phyloP scores from a whole-genome alignment of 495 filamentous ascomycete genomes.

The Neohortaea acidophila region DNA sequence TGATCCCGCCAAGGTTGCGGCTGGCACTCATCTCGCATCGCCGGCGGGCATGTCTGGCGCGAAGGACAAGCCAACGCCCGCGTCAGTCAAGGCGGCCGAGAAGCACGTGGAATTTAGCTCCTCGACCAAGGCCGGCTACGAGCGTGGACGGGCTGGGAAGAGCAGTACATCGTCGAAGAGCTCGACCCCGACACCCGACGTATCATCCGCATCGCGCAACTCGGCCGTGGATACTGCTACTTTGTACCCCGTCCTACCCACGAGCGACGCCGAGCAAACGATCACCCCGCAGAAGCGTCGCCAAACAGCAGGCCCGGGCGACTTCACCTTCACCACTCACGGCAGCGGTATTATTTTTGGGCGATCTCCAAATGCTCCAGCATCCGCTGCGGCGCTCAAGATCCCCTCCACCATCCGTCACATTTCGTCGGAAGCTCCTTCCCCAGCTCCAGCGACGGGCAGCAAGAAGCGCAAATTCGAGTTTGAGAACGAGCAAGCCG shows the following conservation, averaged over 20 bases:
- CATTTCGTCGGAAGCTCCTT: slow-evolving; percentile 12
- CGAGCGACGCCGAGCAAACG: neutral
- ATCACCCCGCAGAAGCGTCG: slow-evolving; percentile 13
- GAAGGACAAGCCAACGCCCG: slow-evolving; percentile 24
- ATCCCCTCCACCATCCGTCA: slow-evolving; percentile 13
- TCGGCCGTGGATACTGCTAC: too few relatives aligned
- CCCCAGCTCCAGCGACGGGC: neutral
- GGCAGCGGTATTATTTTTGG: slow-evolving; percentile 22
- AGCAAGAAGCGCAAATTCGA: slow-evolving; percentile 29
- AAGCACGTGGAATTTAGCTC: slow-evolving; percentile 50
- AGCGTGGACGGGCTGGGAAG: slow-evolving; percentile 15
- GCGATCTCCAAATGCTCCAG: slow-evolving; percentile 18
- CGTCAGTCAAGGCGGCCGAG: slow-evolving; percentile 23
- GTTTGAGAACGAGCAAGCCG: slow-evolving; percentile 12
- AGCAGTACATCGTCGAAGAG: slow-evolving; percentile 7
- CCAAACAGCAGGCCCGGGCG: slow-evolving; percentile 14
- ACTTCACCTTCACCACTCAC: slow-evolving; percentile 27
- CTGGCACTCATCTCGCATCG: slow-evolving; percentile 42
- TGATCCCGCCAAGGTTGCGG: slow-evolving; percentile 44
- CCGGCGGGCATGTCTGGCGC: slow-evolving; percentile 29
- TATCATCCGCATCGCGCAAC: too few relatives aligned
- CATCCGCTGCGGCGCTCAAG: slow-evolving; percentile 12
- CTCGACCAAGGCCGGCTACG: slow-evolving; percentile 33
- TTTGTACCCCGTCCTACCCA: slow-evolving; percentile 16
- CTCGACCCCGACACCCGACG: slow-evolving; percentile 1